phyloP scores from a whole-genome alignment of 768 basidiomycete species.

The Scleroderma citrinum region DNA sequence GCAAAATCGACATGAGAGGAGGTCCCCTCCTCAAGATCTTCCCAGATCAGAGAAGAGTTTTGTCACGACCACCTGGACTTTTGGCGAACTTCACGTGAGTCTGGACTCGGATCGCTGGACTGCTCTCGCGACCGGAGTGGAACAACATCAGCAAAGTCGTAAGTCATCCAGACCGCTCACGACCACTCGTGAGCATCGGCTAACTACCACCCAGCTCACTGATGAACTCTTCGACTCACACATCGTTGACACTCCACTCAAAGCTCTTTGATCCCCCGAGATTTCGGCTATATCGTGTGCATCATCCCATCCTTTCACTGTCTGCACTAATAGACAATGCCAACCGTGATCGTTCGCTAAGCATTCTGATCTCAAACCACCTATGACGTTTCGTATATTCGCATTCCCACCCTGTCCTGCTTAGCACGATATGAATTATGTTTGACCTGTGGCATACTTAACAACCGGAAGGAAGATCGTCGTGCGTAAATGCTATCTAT shows the following conservation, averaged over 20 bases:
- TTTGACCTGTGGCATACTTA: background rate
- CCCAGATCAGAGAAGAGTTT: constrained; percentile 38
- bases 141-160: too few species aligned
- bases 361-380: constrained; percentile 81
- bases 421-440: background rate
- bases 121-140: constrained; percentile 39
- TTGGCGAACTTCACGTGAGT: constrained; percentile 30
- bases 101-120: constrained; percentile 26
- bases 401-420: constrained; percentile 9
- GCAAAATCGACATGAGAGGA: constrained; percentile 27
- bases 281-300: background rate
- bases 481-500: constrained; percentile 37
- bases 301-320: background rate
- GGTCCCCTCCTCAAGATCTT: constrained; percentile 32
- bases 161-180: too few species aligned
- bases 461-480: too few species aligned
- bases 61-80: constrained; percentile 35
- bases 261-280: background rate
- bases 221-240: too few species aligned
- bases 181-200: too few species aligned
- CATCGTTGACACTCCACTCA: too few species aligned
- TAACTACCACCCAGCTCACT: too few species aligned
- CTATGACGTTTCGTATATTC: constrained; percentile 83
- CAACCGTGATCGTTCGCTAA: constrained; percentile 81
- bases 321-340: constrained; percentile 45